Base-by-base conservation (phyloP, 305 asterid genomes). In the Andrographis paniculata region DNA sequence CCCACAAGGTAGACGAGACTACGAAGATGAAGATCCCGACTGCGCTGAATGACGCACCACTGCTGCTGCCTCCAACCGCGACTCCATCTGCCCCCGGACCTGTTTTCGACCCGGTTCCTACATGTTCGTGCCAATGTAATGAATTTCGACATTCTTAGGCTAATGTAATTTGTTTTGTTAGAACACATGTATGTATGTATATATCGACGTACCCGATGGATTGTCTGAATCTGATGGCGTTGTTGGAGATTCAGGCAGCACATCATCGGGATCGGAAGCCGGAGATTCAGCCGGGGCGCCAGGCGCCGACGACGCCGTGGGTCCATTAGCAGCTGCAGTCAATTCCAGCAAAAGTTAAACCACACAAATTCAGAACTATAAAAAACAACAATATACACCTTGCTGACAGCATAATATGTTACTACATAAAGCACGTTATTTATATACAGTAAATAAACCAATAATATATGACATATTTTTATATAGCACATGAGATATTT, bases 151-250 rank as follows among this genome's bases (percentile, higher is more conserved):
- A 6, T n/a, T 10, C 5, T n/a, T 41, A 11, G 22, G 24, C 11
- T 9, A 17, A 8, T 17, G 9, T 41, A n/a, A n/a, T n/a, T n/a
- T n/a, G n/a, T 13, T 14, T 18, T 30, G 19, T 14, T 35, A 38
- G 5, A 9, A 4, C n/a, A n/a, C n/a, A n/a, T n/a, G n/a, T n/a
- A n/a, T n/a, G n/a, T n/a, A n/a, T n/a, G n/a, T n/a, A n/a, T n/a
- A n/a, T n/a, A n/a, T n/a, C n/a, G n/a, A n/a, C n/a, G n/a, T 60
- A 71, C 78, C 78, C 42, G 72, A 70, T 46, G 78, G 79, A 44
- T 46, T 17, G 33, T 57, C 70, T 1, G 63, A 44, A 27, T 38
- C 56, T 0, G 70, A 58, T 8, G 87, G 58, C 14, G 76, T 39
- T 37, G 62, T 59, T 11, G 83, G 74, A 45, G 17, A 61, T 38